Evolutionary conservation across 2,329 filamentous ascomycete genomes (phyloP).

Genomic region (Hawksworthiomyces lignivorus): DNA sequence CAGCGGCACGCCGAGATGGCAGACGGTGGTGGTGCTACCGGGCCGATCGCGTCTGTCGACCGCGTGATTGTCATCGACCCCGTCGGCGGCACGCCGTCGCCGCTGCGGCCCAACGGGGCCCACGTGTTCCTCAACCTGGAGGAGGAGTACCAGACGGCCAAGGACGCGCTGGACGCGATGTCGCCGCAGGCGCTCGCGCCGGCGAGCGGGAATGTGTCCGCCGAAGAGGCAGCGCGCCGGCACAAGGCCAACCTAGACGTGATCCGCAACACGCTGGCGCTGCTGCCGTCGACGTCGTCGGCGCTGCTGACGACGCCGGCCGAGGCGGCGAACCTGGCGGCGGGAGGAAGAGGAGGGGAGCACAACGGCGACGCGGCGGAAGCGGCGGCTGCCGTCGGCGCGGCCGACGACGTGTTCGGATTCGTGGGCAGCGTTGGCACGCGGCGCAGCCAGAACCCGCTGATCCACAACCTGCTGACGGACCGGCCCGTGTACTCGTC

Average conservation of each 20-base stretch:
- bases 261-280: conserved; percentile 59
- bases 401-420: conserved; percentile 37
- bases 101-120: conserved; percentile 51
- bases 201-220: conserved; percentile 3
- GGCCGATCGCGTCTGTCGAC: conserved; percentile 58
- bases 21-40: too few relatives aligned
- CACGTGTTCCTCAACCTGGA: conserved; percentile 90
- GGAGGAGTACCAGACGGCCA: conserved; percentile 72
- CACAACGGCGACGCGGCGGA: not conserved
- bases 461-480: conserved; percentile 92
- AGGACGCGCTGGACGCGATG: conserved; percentile 45
- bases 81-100: conserved; percentile 72
- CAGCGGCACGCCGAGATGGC: conserved; percentile 28
- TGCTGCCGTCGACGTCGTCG: conserved; percentile 78
- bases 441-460: conserved; percentile 60
- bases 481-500: conserved; percentile 91
- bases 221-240: conserved; percentile 20
- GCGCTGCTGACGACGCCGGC: conserved; percentile 80
- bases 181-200: conserved; percentile 1
- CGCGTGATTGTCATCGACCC: conserved; percentile 84
- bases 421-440: conserved; percentile 46
- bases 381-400: not conserved
- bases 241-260: conserved; percentile 68
- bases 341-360: too few relatives aligned
- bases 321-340: conserved; percentile 59